These are phyloP conservation scores for Neonectria ditissima DNA, from an alignment of 2,329 filamentous ascomycete genomes.

Conservation along the genomic window DNA sequence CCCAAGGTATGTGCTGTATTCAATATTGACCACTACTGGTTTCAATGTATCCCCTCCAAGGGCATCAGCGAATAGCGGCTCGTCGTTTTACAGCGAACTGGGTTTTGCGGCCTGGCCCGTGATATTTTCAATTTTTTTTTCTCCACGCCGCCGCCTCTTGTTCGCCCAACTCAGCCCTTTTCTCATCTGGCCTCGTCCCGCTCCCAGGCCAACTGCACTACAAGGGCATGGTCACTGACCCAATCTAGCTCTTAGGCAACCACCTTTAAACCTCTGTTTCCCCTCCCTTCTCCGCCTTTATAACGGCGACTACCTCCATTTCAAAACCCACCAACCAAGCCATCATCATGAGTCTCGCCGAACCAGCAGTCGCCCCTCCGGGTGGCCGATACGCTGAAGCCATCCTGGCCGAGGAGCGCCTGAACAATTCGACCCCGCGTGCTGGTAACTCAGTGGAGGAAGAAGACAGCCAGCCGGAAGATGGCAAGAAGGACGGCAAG, in stretches of 20 bases:
- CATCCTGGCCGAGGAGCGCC: slow-evolving; percentile 43
- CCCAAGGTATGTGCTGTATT: slow-evolving; percentile 39
- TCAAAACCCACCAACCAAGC: slow-evolving; percentile 5
- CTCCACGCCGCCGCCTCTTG: slow-evolving; percentile 16
- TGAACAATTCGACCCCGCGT: slow-evolving; percentile 49
- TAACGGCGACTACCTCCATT: slow-evolving; percentile 7
- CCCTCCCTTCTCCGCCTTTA: slow-evolving; percentile 5
- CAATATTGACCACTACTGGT: slow-evolving; percentile 34
- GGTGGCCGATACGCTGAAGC: slow-evolving; percentile 35
- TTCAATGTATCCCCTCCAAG: slow-evolving; percentile 40
- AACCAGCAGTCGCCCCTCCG: slow-evolving; percentile 39
- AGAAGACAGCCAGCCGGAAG: slow-evolving; percentile 25
- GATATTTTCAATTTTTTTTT: slow-evolving; percentile 26
- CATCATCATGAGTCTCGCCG: slow-evolving; percentile 47
- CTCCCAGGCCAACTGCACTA: slow-evolving; percentile 20
- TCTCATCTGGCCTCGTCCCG: slow-evolving; percentile 13
- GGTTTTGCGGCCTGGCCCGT: slow-evolving; percentile 36
- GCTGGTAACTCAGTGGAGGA: slow-evolving; percentile 59
- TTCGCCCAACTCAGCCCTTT: slow-evolving; percentile 10
- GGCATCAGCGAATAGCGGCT: slow-evolving; percentile 33
- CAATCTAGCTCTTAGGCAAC: slow-evolving; percentile 5
- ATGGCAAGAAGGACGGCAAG: slow-evolving; percentile 40
- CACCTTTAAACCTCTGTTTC: background rate
- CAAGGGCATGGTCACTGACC: slow-evolving; percentile 20
- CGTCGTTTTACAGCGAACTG: slow-evolving; percentile 29